These are phyloP conservation scores for Colletotrichum orbiculare DNA, from an alignment of 2,329 filamentous ascomycete species.

Conservation along the genomic window DNA sequence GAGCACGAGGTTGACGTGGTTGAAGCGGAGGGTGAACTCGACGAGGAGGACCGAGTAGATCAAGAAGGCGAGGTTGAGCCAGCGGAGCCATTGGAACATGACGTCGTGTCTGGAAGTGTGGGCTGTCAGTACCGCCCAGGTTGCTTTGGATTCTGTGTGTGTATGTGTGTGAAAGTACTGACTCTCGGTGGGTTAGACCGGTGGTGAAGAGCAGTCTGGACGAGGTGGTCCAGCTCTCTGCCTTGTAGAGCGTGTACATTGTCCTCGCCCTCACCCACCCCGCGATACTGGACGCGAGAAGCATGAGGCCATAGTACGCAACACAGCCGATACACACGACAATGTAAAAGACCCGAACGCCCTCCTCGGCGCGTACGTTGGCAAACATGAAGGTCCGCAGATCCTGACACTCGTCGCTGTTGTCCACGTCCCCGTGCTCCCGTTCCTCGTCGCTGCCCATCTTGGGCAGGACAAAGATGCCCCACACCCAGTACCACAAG, in stretches of 20 bases:
- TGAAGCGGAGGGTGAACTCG: conserved; percentile 43
- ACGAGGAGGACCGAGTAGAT: conserved; percentile 41
- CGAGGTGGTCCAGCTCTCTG: conserved; percentile 16
- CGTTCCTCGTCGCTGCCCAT: conserved; percentile 36
- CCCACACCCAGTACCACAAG: conserved; percentile 44
- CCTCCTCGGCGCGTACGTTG: conserved; percentile 38
- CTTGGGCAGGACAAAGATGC: conserved; percentile 29
- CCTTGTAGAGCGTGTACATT: conserved; percentile 10
- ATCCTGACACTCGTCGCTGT: conserved; percentile 34
- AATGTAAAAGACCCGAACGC: conserved; percentile 40
- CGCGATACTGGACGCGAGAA: conserved; percentile 38
- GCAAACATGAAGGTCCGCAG: conserved; percentile 43
- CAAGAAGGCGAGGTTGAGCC: conserved; percentile 41
- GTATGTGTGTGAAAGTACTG: not conserved
- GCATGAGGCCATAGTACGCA: conserved; percentile 40
- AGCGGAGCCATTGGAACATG: conserved; percentile 40
- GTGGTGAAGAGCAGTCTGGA: conserved; percentile 38
- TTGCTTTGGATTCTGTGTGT: too few relatives aligned
- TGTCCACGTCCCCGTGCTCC: conserved; percentile 34
- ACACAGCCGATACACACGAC: conserved; percentile 38
- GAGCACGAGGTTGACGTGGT: conserved; percentile 40
- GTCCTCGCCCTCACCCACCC: conserved; percentile 33
- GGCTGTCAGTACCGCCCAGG: not conserved
- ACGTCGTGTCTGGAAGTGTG: conserved; percentile 29
- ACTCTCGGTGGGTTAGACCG: conserved; percentile 39